Evolutionary conservation across 306 rosid species (phyloP).

Genomic region (Pterocarpus santalinus): DNA sequence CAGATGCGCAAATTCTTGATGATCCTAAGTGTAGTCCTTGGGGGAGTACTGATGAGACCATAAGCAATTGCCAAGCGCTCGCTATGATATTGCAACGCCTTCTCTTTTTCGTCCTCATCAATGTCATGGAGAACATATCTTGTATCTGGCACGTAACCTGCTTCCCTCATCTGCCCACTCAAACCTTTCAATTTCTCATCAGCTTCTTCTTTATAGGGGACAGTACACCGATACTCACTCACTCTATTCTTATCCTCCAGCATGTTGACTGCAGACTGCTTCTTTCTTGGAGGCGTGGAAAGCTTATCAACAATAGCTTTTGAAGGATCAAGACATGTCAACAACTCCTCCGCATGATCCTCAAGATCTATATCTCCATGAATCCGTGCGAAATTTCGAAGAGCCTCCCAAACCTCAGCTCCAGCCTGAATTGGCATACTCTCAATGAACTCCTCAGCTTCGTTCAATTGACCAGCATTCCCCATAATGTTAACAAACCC

Average conservation of each 20-base stretch:
- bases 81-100: conserved; percentile 91
- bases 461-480: conserved; percentile 73
- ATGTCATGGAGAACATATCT: conserved; percentile 93
- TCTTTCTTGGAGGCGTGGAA: conserved; percentile 64
- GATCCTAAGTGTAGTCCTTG: conserved; percentile 93
- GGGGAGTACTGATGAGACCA: conserved; percentile 95
- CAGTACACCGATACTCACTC: conserved; percentile 57
- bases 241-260: conserved; percentile 77
- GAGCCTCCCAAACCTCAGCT: conserved; percentile 62
- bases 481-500: conserved; percentile 68
- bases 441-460: conserved; percentile 76
- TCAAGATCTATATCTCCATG: conserved; percentile 90
- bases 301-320: conserved; percentile 49
- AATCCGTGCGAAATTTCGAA: conserved; percentile 57
- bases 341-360: conserved; percentile 65
- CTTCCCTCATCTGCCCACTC: conserved; percentile 87
- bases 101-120: conserved; percentile 89
- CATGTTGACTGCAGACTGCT: conserved; percentile 74
- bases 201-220: conserved; percentile 63
- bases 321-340: conserved; percentile 61
- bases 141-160: conserved; percentile 96
- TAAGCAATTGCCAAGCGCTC: conserved; percentile 95
- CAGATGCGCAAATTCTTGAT: conserved; percentile 95
- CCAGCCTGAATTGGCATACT: conserved; percentile 64
- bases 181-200: conserved; percentile 68